phyloP scores from a whole-genome alignment of 148 eudicot genomes.

The Chenopodium formosanum region DNA sequence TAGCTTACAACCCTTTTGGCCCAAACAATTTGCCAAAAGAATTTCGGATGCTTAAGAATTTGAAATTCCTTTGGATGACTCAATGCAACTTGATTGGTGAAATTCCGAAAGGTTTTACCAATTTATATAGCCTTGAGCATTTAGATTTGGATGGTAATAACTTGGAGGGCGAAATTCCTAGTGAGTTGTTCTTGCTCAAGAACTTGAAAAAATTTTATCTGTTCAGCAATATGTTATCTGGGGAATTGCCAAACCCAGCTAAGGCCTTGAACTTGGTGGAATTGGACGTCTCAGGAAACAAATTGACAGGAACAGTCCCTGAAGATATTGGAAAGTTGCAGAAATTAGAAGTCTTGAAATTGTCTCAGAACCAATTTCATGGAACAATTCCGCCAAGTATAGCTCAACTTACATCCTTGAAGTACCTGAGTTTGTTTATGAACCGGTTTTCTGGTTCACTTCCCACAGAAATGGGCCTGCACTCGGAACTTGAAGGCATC shows the following conservation, averaged over 20 bases:
- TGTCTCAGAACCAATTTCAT: constrained; percentile 37
- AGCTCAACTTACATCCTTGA: constrained; percentile 38
- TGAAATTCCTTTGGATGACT: constrained; percentile 43
- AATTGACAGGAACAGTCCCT: constrained; percentile 46
- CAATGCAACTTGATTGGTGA: constrained; percentile 48
- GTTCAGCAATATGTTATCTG: constrained; percentile 46
- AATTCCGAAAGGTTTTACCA: constrained; percentile 47
- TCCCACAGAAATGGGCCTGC: constrained; percentile 58
- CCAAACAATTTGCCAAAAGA: constrained; percentile 39
- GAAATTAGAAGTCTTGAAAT: constrained; percentile 32
- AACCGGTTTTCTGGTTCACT: constrained; percentile 53
- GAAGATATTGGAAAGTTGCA: constrained; percentile 36
- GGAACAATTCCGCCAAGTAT: constrained; percentile 50
- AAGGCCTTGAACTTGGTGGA: constrained; percentile 37
- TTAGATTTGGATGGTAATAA: constrained; percentile 51
- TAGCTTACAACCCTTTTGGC: constrained; percentile 38
- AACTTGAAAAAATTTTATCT: constrained; percentile 48
- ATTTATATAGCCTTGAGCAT: constrained; percentile 39
- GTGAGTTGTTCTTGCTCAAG: constrained; percentile 53
- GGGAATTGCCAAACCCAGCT: constrained; percentile 47
- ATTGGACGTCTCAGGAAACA: constrained; percentile 47
- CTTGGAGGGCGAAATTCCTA: constrained; percentile 54
- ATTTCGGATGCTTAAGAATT: constrained; percentile 40
- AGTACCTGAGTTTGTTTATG: constrained; percentile 27
- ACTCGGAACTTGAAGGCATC: constrained; percentile 54